Percentiles rank a stretch among this genome's conserved stretches.
Evolutionary conservation across 768 basidiomycete genomes (phyloP).

Genomic region (Xerocomus brunneocitrinus): DNA sequence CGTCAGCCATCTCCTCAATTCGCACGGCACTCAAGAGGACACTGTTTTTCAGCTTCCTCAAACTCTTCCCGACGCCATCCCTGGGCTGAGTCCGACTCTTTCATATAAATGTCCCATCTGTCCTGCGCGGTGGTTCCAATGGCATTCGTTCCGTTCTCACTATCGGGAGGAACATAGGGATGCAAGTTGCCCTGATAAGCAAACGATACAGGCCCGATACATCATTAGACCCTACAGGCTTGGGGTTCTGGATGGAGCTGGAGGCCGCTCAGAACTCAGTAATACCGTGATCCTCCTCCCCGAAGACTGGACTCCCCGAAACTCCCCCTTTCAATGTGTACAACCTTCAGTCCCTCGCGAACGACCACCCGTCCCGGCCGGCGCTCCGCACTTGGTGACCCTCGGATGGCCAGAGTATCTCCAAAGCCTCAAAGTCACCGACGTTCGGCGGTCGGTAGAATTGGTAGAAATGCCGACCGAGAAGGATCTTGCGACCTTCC

Average conservation of each 20-base stretch:
- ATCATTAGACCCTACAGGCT: slow-evolving; percentile 1
- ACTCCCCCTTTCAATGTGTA: no score
- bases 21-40: background rate
- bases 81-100: background rate
- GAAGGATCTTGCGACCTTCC: no score
- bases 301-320: background rate
- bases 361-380: no score
- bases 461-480: no score
- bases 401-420: no score
- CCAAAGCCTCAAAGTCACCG: no score
- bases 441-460: no score
- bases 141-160: background rate
- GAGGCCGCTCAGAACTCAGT: background rate
- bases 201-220: background rate
- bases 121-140: background rate
- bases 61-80: background rate
- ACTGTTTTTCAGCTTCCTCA: background rate
- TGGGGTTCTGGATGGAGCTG: background rate
- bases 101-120: background rate
- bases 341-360: background rate
- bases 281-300: background rate
- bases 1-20: background rate
- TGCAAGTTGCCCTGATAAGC: no score
- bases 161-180: background rate
- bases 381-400: no score